Evolutionary conservation across 2,329 filamentous ascomycete genomes (phyloP), one percentile per base, ranked within the genome.

Genomic region (Phialemonium atrogriseum): DNA sequence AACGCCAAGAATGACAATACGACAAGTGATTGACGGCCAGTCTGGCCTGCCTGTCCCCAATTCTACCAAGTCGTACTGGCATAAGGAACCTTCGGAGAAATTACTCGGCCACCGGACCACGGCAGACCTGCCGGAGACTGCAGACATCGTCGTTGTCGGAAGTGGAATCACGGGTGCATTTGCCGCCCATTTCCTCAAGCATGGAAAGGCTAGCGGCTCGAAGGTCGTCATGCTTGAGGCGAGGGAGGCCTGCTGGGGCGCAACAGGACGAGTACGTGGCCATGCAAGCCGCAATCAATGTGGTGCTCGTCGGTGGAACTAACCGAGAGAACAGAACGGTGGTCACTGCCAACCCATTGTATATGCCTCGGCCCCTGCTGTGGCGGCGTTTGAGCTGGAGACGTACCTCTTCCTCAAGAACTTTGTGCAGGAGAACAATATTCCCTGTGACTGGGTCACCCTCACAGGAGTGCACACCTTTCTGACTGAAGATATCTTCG

Each of bases 181-280:
- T 54, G 79, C 77, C 1, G 80, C 80, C 4, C 67, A 74, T 40
- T 76, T 73, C 48, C 60, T 85, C 31, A 69, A 59, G 47, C 64
- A 60, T 34, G 59, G 40, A 40, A 53, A 36, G 44, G 50, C 54
- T 39, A 44, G 54, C 23, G 60, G 65, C 5, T 58, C 67, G 36
- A 64, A 58, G n/a, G 69, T 87, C 7, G 64, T 88, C 5, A 69
- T 88, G 62, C 64, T 89, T 5, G 84, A 89, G 56, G 84, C 84
- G 10, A 67, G 84, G 45, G 83, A 88, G 60, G 81, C 78, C 4
- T 88, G 83, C 49, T 87, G 74, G 73, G 84, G 84, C 12, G 84
- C 84, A n/a, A 89, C 83, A 1, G 83, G 84, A n/a, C 61, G 83
- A 48, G 80, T 84, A 48, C 65, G 75, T 64, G 5, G 13, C 13